Percentiles rank a stretch among this genome's conserved stretches.
phyloP scores from a whole-genome alignment of 305 asterid species.

The Rubia tinctorum region DNA sequence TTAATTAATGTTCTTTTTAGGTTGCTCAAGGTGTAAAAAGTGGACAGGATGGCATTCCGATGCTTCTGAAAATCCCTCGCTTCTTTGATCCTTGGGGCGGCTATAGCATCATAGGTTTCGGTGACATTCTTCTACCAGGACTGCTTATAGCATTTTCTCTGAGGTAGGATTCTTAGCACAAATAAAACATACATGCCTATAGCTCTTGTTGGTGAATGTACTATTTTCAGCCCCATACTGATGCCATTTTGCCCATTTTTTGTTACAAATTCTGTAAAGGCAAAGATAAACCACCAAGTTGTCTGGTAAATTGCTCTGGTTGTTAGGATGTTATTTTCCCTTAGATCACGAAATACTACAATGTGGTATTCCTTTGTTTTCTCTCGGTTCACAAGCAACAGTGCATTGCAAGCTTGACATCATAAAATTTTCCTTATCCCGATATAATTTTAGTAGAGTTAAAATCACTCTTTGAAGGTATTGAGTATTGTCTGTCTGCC shows the following conservation, averaged over 20 bases:
- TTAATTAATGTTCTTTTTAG: constrained; percentile 37
- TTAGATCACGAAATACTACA: neutral
- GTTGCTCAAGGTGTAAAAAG: constrained; percentile 97
- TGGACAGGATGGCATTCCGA: constrained; percentile 92
- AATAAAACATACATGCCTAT: too few species aligned
- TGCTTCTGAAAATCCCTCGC: constrained; percentile 95
- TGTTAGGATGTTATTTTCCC: neutral
- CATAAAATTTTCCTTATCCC: neutral
- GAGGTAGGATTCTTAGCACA: constrained; percentile 37
- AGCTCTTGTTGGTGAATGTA: constrained; percentile 2
- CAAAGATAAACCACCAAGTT: too few species aligned
- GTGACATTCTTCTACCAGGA: constrained; percentile 94
- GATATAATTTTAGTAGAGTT: neutral
- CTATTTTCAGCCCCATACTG: neutral
- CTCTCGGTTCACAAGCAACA: neutral
- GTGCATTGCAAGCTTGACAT: neutral
- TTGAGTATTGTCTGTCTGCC: neutral
- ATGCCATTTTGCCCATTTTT: neutral
- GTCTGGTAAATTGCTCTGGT: neutral
- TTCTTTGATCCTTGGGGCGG: constrained; percentile 99
- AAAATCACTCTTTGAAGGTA: neutral
- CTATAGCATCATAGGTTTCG: constrained; percentile 92
- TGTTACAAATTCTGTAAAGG: neutral
- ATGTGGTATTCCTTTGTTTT: neutral
- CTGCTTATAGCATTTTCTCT: constrained; percentile 84